These are phyloP conservation scores for Naganishia randhawae DNA, from an alignment of 768 basidiomycete genomes.

Conservation along the genomic window DNA sequence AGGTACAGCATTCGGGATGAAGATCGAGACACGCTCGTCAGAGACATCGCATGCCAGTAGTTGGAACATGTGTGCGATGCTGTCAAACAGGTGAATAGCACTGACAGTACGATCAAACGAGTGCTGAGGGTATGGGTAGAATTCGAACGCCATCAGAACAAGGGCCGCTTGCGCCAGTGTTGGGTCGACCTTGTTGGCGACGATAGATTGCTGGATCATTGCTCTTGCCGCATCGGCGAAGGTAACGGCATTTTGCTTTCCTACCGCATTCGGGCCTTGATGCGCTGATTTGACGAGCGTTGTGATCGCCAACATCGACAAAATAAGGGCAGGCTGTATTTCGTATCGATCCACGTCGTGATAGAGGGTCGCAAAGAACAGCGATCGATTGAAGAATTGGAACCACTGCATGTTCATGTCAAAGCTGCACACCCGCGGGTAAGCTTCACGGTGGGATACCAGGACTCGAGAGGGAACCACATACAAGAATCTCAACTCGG, in stretches of 20 bases:
- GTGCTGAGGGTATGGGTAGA: slow-evolving; percentile 27
- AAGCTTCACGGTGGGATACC: not conserved
- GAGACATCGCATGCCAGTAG: slow-evolving; percentile 23
- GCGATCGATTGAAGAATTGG: slow-evolving; percentile 25
- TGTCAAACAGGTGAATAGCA: slow-evolving; percentile 25
- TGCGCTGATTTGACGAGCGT: slow-evolving; percentile 25
- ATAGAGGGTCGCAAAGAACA: slow-evolving; percentile 27
- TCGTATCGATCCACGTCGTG: slow-evolving; percentile 24
- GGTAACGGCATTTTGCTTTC: slow-evolving; percentile 17
- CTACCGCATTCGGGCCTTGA: slow-evolving; percentile 9
- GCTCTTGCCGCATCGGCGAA: slow-evolving; percentile 27
- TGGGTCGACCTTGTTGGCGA: slow-evolving; percentile 29
- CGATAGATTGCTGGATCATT: slow-evolving; percentile 33
- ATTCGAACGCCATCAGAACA: slow-evolving; percentile 27
- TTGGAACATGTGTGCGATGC: slow-evolving; percentile 28
- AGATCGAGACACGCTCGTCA: slow-evolving; percentile 26
- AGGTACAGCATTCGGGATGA: slow-evolving; percentile 25
- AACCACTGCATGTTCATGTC: slow-evolving; percentile 30
- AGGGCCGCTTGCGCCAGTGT: slow-evolving; percentile 30
- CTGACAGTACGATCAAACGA: slow-evolving; percentile 16
- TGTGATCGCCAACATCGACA: slow-evolving; percentile 26
- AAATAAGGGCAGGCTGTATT: slow-evolving; percentile 28
- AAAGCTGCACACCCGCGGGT: not conserved
- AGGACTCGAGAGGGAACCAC: not conserved
- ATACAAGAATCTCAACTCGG: slow-evolving; percentile 14